Evolutionary conservation across 2,329 filamentous ascomycete species (phyloP).

Genomic region (Helotiales sp.): DNA sequence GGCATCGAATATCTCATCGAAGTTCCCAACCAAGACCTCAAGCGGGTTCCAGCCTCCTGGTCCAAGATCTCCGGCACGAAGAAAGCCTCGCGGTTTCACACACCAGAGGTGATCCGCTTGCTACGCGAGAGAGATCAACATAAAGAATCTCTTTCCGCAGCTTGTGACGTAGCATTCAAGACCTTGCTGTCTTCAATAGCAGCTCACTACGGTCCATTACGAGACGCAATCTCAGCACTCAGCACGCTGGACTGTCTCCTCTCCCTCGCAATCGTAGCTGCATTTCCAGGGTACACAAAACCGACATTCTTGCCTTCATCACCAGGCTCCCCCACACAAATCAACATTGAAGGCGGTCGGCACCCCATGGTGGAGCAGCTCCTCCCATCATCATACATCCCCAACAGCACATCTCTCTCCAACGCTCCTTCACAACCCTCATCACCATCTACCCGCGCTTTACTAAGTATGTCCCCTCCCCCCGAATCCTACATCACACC

Average conservation of each 20-base stretch:
- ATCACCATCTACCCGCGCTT: background rate
- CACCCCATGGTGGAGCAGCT: slow-evolving; percentile 97
- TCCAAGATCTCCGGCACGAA: slow-evolving; percentile 94
- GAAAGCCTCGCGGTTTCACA: slow-evolving; percentile 89
- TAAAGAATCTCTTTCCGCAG: slow-evolving; percentile 89
- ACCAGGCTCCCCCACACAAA: slow-evolving; percentile 46
- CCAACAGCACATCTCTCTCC: slow-evolving; percentile 80
- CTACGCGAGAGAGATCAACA: slow-evolving; percentile 90
- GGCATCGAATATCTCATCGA: slow-evolving; percentile 96
- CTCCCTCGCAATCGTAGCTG: slow-evolving; percentile 82
- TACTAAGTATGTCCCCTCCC: background rate
- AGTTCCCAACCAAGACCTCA: slow-evolving; percentile 80
- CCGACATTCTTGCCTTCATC: slow-evolving; percentile 69
- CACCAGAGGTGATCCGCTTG: slow-evolving; percentile 83
- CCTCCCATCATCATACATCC: slow-evolving; percentile 84
- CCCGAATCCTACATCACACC: background rate
- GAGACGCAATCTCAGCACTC: slow-evolving; percentile 85
- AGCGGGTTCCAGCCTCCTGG: slow-evolving; percentile 92
- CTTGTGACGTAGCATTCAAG: slow-evolving; percentile 83
- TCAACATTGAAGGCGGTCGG: slow-evolving; percentile 75
- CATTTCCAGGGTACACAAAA: slow-evolving; percentile 85
- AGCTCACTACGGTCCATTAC: slow-evolving; percentile 84
- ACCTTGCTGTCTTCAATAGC: slow-evolving; percentile 75
- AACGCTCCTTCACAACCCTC: slow-evolving; percentile 52
- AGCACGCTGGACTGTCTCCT: slow-evolving; percentile 89